Conservation (phyloP, 768 basidiomycete species). For the Psilocybe cyanescens region DNA sequence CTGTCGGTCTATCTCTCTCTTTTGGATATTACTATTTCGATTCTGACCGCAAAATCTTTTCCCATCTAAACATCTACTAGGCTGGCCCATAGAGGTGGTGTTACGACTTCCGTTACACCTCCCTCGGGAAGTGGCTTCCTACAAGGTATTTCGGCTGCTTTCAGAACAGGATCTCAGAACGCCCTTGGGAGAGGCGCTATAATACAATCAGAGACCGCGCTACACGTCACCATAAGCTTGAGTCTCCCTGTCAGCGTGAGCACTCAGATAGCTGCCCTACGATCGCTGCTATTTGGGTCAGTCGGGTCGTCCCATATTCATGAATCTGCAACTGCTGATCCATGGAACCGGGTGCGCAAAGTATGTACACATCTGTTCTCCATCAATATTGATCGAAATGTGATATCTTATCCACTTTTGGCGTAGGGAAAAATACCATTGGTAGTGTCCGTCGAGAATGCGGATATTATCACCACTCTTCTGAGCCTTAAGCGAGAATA, state of each 20-base stretch:
- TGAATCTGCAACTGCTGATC: conserved; percentile 21
- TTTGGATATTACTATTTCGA: neutral
- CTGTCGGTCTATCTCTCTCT: conserved; percentile 40
- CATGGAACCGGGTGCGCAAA: conserved; percentile 40
- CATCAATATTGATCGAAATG: neutral
- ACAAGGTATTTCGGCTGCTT: conserved; percentile 63
- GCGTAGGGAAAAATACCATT: conserved; percentile 61
- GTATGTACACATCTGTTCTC: conserved; percentile 26
- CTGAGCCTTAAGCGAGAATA: conserved; percentile 61
- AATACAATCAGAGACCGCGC: conserved; percentile 62
- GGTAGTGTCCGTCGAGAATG: conserved; percentile 68
- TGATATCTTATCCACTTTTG: conserved; percentile 16
- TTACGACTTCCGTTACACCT: conserved; percentile 68
- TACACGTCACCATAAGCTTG: conserved; percentile 58
- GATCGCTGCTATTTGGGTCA: conserved; percentile 43
- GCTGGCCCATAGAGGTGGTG: conserved; percentile 73
- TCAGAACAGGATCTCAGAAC: conserved; percentile 61
- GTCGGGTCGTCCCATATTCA: conserved; percentile 6
- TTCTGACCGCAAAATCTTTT: neutral
- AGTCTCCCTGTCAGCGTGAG: conserved; percentile 53
- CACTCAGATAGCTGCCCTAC: conserved; percentile 62
- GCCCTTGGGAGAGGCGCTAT: conserved; percentile 66
- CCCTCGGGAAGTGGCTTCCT: conserved; percentile 62
- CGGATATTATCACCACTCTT: conserved; percentile 77
- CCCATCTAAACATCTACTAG: conserved; percentile 37